Percentiles rank a stretch among this genome's conserved stretches.
Conservation (phyloP, 768 basidiomycete genomes). For the Suillus spraguei region DNA sequence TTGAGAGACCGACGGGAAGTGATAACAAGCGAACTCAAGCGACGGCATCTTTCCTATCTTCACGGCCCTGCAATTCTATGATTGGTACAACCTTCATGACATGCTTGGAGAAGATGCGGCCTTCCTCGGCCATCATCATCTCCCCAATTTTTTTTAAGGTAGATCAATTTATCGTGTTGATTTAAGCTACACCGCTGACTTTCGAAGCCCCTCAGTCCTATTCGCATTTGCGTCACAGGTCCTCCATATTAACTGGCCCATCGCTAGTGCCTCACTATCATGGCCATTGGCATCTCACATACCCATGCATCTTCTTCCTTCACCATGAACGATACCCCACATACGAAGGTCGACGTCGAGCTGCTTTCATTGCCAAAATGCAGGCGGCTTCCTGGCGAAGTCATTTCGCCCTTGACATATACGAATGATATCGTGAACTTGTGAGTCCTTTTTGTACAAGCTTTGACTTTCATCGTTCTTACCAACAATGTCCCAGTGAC, state of each 20-base stretch:
- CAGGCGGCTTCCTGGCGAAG: constrained; percentile 47
- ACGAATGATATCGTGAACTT: constrained; percentile 52
- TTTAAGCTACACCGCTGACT: constrained; percentile 6
- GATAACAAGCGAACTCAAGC: constrained; percentile 12
- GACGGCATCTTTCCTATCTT: constrained; percentile 18
- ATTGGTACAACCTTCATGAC: constrained; percentile 1
- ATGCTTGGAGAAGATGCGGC: constrained; percentile 20
- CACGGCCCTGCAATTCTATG: constrained; percentile 23
- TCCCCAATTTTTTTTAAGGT: constrained; percentile 19
- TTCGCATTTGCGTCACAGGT: constrained; percentile 17
- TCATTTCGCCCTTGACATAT: constrained; percentile 60
- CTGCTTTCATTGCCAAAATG: constrained; percentile 42
- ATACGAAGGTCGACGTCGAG: constrained; percentile 49
- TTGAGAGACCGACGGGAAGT: constrained; percentile 13
- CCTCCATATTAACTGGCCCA: background rate
- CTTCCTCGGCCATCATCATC: constrained; percentile 21
- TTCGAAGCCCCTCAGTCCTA: constrained; percentile 12
- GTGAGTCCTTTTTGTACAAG: constrained; percentile 40
- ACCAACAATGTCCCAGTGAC: constrained; percentile 44
- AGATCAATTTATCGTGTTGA: constrained; percentile 20
- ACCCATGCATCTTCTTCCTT: constrained; percentile 25
- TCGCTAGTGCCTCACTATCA: background rate
- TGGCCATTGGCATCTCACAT: background rate
- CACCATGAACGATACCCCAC: constrained; percentile 25
- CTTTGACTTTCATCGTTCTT: constrained; percentile 2